Conservation (phyloP, 768 basidiomycete genomes). For the Russula lepida region DNA sequence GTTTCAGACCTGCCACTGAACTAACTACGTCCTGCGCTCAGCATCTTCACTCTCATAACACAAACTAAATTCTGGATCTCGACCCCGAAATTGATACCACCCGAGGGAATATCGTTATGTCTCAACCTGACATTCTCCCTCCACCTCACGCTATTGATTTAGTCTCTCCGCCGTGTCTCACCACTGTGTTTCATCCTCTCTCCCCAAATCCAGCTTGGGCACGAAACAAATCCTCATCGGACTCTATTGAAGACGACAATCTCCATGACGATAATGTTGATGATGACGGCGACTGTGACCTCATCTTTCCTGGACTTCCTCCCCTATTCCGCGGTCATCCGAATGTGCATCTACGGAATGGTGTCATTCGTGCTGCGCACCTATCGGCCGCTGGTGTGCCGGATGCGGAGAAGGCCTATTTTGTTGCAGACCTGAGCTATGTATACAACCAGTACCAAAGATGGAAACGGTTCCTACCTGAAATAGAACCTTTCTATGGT, state of each 20-base stretch:
- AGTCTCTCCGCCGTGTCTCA: conserved; percentile 24
- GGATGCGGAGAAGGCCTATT: conserved; percentile 91
- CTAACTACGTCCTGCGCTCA: neutral
- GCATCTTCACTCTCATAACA: neutral
- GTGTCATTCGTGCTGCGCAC: conserved; percentile 58
- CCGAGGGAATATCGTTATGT: conserved; percentile 35
- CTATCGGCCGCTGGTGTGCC: conserved; percentile 44
- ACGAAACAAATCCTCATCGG: neutral
- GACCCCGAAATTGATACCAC: neutral
- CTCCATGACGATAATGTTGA: neutral
- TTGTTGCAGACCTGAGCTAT: conserved; percentile 86
- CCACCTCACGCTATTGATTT: conserved; percentile 27
- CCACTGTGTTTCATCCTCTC: conserved; percentile 13
- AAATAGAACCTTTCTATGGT: conserved; percentile 95
- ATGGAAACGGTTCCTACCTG: conserved; percentile 70
- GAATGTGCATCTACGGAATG: conserved; percentile 64
- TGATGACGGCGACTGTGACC: conserved; percentile 27
- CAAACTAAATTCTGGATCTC: conserved; percentile 8
- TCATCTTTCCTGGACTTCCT: conserved; percentile 54
- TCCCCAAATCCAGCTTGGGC: conserved; percentile 20
- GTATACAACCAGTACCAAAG: conserved; percentile 80
- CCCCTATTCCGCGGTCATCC: conserved; percentile 61
- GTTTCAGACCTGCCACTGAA: conserved; percentile 28
- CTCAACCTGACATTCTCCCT: conserved; percentile 45
- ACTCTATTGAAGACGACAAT: neutral